Evolutionary conservation across 371 early-diverging fungal species (phyloP).

Genomic region (Paraphysoderma sedebokerense): DNA sequence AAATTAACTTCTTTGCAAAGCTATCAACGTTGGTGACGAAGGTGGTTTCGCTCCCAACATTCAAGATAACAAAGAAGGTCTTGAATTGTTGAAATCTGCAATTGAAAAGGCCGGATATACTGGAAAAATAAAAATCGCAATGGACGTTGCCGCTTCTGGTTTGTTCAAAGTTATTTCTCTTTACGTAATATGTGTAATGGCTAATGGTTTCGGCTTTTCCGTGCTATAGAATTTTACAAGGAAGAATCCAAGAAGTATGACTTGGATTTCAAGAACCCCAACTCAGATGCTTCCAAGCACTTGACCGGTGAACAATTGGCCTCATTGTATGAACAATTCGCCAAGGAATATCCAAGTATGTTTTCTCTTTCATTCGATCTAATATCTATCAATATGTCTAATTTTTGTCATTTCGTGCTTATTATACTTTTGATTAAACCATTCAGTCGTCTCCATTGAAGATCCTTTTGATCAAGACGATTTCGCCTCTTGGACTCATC

Average conservation of each 20-base stretch:
- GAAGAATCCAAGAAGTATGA: constrained; percentile 92
- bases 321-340: constrained; percentile 65
- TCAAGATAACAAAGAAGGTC: constrained; percentile 87
- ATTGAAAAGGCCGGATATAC: constrained; percentile 85
- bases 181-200: no score
- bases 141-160: constrained; percentile 98
- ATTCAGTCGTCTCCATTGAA: constrained; percentile 93
- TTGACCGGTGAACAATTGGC: constrained; percentile 63
- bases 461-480: constrained; percentile 99
- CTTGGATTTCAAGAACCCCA: constrained; percentile 86
- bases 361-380: no score
- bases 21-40: constrained; percentile 98
- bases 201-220: no score
- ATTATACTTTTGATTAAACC: no score
- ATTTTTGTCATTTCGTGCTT: no score
- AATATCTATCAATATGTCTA: no score
- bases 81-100: constrained; percentile 77
- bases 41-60: constrained; percentile 99
- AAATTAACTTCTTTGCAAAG: no score
- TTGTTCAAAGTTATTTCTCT: no score
- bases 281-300: constrained; percentile 56
- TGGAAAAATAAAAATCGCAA: constrained; percentile 90
- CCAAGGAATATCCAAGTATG: constrained; percentile 81
- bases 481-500: constrained; percentile 78
- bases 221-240: constrained; percentile 90